A percentile compares a stretch with the other conserved stretches of the same genome.
Evolutionary conservation across 1,284 basidiomycete genomes (phyloP).

Genomic region (Sparassis latifolia): DNA sequence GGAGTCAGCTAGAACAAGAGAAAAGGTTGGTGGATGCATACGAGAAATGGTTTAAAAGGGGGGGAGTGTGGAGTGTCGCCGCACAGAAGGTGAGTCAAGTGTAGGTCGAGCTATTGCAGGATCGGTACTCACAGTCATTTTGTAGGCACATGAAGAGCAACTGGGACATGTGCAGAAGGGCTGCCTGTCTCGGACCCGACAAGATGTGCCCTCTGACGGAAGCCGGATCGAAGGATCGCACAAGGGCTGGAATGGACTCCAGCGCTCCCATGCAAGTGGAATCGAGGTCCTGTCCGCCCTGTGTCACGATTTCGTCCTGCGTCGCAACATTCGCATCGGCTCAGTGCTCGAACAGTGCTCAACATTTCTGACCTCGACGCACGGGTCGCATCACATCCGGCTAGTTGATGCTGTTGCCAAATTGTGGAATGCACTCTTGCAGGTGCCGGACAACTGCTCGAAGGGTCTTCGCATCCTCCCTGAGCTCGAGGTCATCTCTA

Average conservation of each 20-base stretch:
- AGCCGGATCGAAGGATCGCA: slow-evolving; percentile 6
- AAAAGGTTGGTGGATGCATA: slow-evolving; percentile 5
- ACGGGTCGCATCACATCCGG: not conserved
- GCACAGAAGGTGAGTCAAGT: not conserved
- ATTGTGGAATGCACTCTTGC: not conserved
- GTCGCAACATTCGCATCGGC: not conserved
- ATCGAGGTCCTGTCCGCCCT: slow-evolving; percentile 9
- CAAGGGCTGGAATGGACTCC: slow-evolving; percentile 20
- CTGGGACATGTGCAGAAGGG: slow-evolving; percentile 20
- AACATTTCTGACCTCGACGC: not conserved
- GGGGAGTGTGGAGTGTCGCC: slow-evolving; percentile 17
- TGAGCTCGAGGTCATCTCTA: not conserved
- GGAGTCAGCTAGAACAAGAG: slow-evolving; percentile 12
- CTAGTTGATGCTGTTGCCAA: not conserved
- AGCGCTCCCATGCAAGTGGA: slow-evolving; percentile 18
- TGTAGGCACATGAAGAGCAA: slow-evolving; percentile 14
- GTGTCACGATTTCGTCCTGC: not conserved
- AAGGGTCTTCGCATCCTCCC: not conserved
- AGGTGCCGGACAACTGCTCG: not conserved
- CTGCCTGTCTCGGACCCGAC: slow-evolving; percentile 15
- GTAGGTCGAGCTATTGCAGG: not conserved
- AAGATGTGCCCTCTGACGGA: slow-evolving; percentile 20
- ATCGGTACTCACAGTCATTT: not conserved
- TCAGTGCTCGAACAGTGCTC: not conserved
- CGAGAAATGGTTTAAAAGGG: slow-evolving; percentile 13